These are phyloP conservation scores for Bipolaris victoriae DNA, from an alignment of 2,329 filamentous ascomycete species.

Conservation along the genomic window DNA sequence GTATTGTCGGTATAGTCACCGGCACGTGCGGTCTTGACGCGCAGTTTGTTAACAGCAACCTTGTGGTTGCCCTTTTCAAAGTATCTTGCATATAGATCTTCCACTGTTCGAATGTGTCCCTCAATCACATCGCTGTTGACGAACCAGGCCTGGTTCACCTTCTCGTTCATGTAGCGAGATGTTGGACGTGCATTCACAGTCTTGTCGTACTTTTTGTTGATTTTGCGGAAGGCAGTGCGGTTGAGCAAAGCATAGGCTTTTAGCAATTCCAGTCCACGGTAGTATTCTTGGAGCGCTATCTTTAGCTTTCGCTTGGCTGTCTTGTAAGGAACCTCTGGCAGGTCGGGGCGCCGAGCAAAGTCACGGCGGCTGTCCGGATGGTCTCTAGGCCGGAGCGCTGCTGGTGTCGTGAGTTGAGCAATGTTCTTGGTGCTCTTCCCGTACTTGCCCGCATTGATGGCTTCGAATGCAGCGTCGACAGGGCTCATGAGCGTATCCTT, in stretches of 20 bases:
- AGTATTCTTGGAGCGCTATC: conserved; percentile 88
- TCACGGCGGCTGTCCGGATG: conserved; percentile 49
- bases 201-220: conserved; percentile 99
- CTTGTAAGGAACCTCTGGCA: conserved; percentile 74
- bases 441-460: conserved; percentile 53
- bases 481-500: conserved; percentile 37
- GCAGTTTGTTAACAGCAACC: conserved; percentile 84
- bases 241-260: conserved; percentile 92
- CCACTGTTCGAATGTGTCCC: conserved; percentile 76
- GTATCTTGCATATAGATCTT: conserved; percentile 92
- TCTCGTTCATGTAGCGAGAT: conserved; percentile 85
- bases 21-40: conserved; percentile 68
- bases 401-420: conserved; percentile 45
- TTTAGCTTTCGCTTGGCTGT: conserved; percentile 92
- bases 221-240: conserved; percentile 90
- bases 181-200: conserved; percentile 77
- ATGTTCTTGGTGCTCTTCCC: conserved; percentile 62
- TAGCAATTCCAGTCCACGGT: conserved; percentile 86
- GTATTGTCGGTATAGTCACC: conserved; percentile 65
- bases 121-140: conserved; percentile 88
- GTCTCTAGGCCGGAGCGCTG: conserved; percentile 49
- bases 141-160: conserved; percentile 89
- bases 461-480: conserved; percentile 53
- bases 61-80: conserved; percentile 95
- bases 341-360: conserved; percentile 49